phyloP scores from a whole-genome alignment of 805 yeast genomes.

The Ogataea trehalophila region DNA sequence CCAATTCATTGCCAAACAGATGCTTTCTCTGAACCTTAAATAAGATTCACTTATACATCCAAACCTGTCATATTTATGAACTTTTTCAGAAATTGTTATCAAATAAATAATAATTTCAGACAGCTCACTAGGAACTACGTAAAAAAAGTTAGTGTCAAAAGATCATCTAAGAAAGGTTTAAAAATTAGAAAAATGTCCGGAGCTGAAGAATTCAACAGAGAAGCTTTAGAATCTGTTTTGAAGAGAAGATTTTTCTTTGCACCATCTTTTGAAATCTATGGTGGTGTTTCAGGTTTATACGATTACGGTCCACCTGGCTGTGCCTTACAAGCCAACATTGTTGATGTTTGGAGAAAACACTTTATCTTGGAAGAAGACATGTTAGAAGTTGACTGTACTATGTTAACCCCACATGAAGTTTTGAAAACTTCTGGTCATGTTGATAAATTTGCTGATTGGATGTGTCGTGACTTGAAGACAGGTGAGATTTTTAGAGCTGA shows the following conservation, averaged over 20 bases:
- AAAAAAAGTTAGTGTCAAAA: conserved; percentile 9
- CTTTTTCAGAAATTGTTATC: conserved; percentile 1
- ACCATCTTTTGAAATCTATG: conserved; percentile 95
- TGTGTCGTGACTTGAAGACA: conserved; percentile 92
- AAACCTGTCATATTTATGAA: conserved; percentile 2
- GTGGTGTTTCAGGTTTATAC: conserved; percentile 96
- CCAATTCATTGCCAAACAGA: conserved; percentile 11
- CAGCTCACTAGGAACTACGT: conserved; percentile 9
- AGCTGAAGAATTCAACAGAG: conserved; percentile 59
- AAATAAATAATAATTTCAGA: conserved; percentile 2
- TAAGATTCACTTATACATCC: too few species aligned
- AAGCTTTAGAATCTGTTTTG: conserved; percentile 80
- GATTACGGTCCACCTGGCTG: conserved; percentile 99
- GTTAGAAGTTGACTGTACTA: conserved; percentile 97
- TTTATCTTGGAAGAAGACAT: conserved; percentile 96
- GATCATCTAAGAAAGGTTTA: conserved; percentile 11
- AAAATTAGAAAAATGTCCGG: conserved; percentile 16
- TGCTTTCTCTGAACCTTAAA: background rate
- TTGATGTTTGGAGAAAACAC: conserved; percentile 97
- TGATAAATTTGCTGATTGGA: conserved; percentile 98
- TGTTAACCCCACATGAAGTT: conserved; percentile 97
- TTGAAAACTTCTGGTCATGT: conserved; percentile 99
- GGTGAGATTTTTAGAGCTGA: conserved; percentile 99
- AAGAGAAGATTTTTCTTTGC: conserved; percentile 97
- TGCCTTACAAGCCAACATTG: conserved; percentile 92